phyloP scores from a whole-genome alignment of 371 early-diverging fungal genomes.

The Chytridiales sp. region DNA sequence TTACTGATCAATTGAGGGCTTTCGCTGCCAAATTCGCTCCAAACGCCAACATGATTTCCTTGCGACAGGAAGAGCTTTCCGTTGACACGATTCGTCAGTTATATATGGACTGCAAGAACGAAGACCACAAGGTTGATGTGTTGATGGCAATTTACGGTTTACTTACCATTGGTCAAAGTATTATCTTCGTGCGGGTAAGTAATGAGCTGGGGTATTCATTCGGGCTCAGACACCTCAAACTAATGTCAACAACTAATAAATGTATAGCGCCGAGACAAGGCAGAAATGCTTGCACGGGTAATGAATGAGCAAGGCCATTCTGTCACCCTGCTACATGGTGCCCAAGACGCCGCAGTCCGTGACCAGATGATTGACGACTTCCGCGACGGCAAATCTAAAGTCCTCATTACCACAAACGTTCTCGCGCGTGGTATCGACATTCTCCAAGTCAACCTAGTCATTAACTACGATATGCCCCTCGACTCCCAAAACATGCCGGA shows the following conservation, averaged over 20 bases:
- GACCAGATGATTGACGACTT: slow-evolving; percentile 94
- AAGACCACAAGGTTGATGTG: slow-evolving; percentile 79
- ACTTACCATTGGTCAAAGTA: slow-evolving; percentile 94
- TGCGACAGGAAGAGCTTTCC: slow-evolving; percentile 86
- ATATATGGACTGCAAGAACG: slow-evolving; percentile 88
- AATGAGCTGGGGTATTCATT: slow-evolving; percentile 2
- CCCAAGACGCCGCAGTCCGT: slow-evolving; percentile 75
- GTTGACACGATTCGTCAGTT: slow-evolving; percentile 96
- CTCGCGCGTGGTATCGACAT: slow-evolving; percentile 98
- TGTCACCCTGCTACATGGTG: slow-evolving; percentile 87
- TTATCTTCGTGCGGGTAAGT: slow-evolving; percentile 88
- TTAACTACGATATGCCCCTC: slow-evolving; percentile 96
- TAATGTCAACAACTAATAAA: not conserved
- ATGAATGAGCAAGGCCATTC: slow-evolving; percentile 85
- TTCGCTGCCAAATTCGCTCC: slow-evolving; percentile 83
- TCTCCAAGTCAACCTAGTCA: slow-evolving; percentile 91
- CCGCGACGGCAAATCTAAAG: slow-evolving; percentile 87
- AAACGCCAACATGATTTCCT: slow-evolving; percentile 78
- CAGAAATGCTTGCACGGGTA: slow-evolving; percentile 71
- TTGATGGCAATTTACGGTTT: slow-evolving; percentile 84
- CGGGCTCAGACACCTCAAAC: not conserved
- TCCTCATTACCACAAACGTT: slow-evolving; percentile 95
- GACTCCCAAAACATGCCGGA: slow-evolving; percentile 61
- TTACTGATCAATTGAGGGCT: slow-evolving; percentile 72
- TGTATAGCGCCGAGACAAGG: slow-evolving; percentile 70